Conservation (phyloP, 139 green algal species). For the Micractinium sp. region DNA sequence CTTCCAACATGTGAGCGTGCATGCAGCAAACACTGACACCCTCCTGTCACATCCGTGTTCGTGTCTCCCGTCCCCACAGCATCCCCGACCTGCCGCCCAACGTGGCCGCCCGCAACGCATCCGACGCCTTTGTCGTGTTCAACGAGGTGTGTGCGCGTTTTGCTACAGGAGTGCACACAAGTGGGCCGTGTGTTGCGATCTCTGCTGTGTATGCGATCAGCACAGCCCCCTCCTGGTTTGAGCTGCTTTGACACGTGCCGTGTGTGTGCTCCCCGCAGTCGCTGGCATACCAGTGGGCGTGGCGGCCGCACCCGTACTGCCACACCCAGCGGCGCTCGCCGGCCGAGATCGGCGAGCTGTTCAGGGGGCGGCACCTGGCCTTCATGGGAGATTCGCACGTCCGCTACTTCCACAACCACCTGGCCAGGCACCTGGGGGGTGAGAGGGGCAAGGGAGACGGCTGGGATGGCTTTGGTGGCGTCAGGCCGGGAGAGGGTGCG, state of each 20-base stretch:
- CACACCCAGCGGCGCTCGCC: neutral
- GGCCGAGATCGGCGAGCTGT: neutral
- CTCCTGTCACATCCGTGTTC: no score
- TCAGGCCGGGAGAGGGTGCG: no score
- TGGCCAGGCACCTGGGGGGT: neutral
- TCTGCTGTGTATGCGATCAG: no score
- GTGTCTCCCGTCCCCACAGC: neutral
- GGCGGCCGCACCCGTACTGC: neutral
- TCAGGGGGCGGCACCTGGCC: neutral
- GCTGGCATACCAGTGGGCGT: neutral
- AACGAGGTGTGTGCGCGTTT: neutral
- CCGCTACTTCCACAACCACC: conserved; percentile 3
- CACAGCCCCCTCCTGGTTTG: no score
- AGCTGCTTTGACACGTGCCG: no score
- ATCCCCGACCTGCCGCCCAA: neutral
- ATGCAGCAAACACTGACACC: no score
- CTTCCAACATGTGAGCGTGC: no score
- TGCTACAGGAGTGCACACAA: no score
- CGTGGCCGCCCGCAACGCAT: neutral
- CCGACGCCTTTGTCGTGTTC: neutral
- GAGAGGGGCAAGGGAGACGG: neutral
- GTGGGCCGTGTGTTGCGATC: no score
- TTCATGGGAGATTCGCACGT: conserved; percentile 4
- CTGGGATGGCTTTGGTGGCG: no score
- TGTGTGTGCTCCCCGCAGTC: neutral